Evolutionary conservation across 2,329 filamentous ascomycete genomes (phyloP), one percentile per base, ranked within the genome.

Genomic region (Chaetomiaceae sp.): DNA sequence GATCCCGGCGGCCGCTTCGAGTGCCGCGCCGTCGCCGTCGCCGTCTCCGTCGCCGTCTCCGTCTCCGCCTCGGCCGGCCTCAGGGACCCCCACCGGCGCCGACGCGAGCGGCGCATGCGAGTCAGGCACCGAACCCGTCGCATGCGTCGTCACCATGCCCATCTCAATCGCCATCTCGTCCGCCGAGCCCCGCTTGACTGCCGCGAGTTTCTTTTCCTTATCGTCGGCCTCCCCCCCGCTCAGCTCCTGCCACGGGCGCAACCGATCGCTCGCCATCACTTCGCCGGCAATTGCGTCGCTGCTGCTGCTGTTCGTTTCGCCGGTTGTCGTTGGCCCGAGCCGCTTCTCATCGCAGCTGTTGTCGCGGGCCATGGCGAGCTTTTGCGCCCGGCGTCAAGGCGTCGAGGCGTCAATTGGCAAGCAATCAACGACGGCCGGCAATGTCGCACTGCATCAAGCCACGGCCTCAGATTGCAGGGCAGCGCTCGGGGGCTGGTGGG

Each of bases 111-210:
- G 27, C 16, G 46, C 10, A 16, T 20, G 23, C 12, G 39, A 9
- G 13, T 12, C 34, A 3, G 14, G 30, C 20, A 2, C 20, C 21
- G 43, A 14, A 7, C 23, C 31, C 8, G 42, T 45, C 42, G 21
- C 17, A 20, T 23, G 44, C 34, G 34, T 19, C 27, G 17, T 23
- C 14, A 50, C 34, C 8, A 45, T 23, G 20, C 40, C 39, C 48
- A 57, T 43, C 34, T 57, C 53, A 44, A 55, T 51, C 38, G 34
- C 31, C 0, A 49, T 38, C 21, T 44, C 37, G 42, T 51, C 48
- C 14, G 25, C 27, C 5, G 35, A 20, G 5, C 33, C 31, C 8
- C 42, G n/a, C 23, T 39, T 19, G 41, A 25, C 17, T 1, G 35
- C 45, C 17, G 20, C 23, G 13, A 12, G 40, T 21, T 12, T 20